Evolutionary conservation across 495 filamentous ascomycete genomes (phyloP), one percentile per base, ranked within the genome.

Genomic region (Aspergillus baeticus): DNA sequence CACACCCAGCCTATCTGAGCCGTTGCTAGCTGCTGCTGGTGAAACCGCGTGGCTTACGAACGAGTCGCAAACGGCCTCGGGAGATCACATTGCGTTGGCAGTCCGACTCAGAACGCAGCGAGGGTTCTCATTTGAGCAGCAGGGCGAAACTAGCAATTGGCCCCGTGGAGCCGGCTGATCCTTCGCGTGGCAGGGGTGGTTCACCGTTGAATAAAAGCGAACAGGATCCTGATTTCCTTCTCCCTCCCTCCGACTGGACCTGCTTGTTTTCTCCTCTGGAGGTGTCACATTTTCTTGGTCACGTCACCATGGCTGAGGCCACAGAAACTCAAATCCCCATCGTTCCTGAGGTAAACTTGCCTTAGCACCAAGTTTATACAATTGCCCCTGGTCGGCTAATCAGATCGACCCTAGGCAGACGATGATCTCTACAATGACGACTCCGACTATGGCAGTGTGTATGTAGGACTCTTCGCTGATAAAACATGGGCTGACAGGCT

Each of bases 191-290:
- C 47, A 39, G 48, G 47, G 41, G 48, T 46, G 46, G 39, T 44
- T 37, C 41, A 7, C 46, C 34, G 26, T 49, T 26, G 15, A 45
- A 38, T 58, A 60, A 38, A 55, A 60, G 44, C 43, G 45, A 51
- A 37, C 33, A 33, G 46, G 26, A 17, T 34, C 18, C 44, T 47
- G 36, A 43, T 41, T 6, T 22, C 36, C 21, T 48, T 13, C 48
- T 6, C 34, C 36, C 21, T 48, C 15, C 34, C 47, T 36, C 21
- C 11, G 10, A 38, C 17, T 18, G 18, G 20, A 5, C 38, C 10
- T 14, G 33, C 14, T 33, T 20, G 36, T 8, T 13, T 35, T 49
- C 10, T 3, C 14, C 39, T 41, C 33, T 33, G 38, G 48, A 38
- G 50, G 29, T 26, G 18, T 59, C 51, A 55, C 7, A 41, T 55